phyloP scores from a whole-genome alignment of 306 rosid species.

The Pachyrhizus erosus region DNA sequence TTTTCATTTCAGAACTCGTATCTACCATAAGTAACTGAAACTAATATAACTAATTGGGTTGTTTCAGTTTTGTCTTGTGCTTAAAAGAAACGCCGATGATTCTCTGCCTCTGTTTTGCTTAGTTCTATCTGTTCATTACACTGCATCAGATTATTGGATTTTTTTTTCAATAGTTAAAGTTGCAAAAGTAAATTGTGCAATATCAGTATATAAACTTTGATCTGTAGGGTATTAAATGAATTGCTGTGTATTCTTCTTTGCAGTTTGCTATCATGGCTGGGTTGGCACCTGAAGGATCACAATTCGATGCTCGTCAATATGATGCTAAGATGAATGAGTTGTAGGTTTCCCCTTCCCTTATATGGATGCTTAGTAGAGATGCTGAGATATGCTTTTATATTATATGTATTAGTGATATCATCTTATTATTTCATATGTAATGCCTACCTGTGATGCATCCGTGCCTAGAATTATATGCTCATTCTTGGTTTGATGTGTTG shows the following conservation, averaged over 20 bases:
- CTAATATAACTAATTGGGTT: background rate
- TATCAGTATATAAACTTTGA: slow-evolving; percentile 6
- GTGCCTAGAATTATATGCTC: background rate
- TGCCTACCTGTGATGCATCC: background rate
- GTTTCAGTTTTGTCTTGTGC: background rate
- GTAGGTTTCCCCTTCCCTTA: slow-evolving; percentile 45
- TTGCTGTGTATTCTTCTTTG: slow-evolving; percentile 10
- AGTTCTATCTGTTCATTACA: background rate
- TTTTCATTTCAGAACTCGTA: background rate
- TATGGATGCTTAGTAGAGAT: slow-evolving; percentile 17
- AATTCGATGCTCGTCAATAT: slow-evolving; percentile 32
- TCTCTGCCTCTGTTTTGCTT: slow-evolving; percentile 1
- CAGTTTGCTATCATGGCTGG: slow-evolving; percentile 64
- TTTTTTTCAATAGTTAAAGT: background rate
- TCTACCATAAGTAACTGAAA: background rate
- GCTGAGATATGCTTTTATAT: background rate
- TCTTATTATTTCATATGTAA: background rate
- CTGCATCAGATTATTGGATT: background rate
- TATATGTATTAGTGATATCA: background rate
- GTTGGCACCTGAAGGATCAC: slow-evolving; percentile 64
- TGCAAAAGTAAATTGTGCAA: background rate
- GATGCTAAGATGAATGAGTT: slow-evolving; percentile 76
- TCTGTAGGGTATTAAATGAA: background rate
- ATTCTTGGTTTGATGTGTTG: slow-evolving; percentile 39
- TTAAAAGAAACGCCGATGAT: background rate